Base-by-base conservation (phyloP, 2,329 filamentous ascomycete genomes). In the Grosmannia clavigera region DNA sequence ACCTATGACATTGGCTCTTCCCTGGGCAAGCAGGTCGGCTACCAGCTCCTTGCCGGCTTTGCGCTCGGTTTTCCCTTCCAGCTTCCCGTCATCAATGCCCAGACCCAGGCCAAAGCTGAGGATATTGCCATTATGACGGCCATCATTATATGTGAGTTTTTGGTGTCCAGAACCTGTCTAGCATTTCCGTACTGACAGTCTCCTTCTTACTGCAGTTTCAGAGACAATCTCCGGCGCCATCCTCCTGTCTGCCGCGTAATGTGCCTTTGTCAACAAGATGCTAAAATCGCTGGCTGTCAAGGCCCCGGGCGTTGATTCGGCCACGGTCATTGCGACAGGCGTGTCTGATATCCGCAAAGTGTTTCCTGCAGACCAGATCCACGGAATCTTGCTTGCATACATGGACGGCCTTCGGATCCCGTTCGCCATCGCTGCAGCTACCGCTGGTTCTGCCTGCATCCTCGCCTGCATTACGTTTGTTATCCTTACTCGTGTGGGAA, bases 1-100 rank as follows among this genome's bases (percentile, higher is more conserved):
- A 67, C 67, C 5, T 64, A 74, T 2, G 64, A 68, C 10, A 57
- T 66, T 1, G 54, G 64, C 38, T 69, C 71, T 6, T 46, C 66
- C 5, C 64, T 65, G 0, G 69, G 65, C 2, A 64, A 67, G 14
- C 78, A 74, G 74, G 72, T 78, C 27, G 75, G 75, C 3, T 64
- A 52, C 48, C 64, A 65, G 57, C 35, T 65, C 25, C n/a, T 65
- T 4, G 52, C 60, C 4, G 61, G 64, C 5, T 27, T 61, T 5
- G 50, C 43, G 40, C 55, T 46, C 19, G 59, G 57, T 2, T 43
- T 57, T 27, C 19, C 27, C 19, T 55, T 33, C 14, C 12, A 43
- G 40, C 40, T 43, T 43, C 40, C 40, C 40, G 40, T 43, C 40
- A 43, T 43, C 40, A 43, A 43, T 43, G 5, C 40, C 40, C 40